Conservation (phyloP, 768 basidiomycete genomes). For the Tremella yokohamensis region DNA sequence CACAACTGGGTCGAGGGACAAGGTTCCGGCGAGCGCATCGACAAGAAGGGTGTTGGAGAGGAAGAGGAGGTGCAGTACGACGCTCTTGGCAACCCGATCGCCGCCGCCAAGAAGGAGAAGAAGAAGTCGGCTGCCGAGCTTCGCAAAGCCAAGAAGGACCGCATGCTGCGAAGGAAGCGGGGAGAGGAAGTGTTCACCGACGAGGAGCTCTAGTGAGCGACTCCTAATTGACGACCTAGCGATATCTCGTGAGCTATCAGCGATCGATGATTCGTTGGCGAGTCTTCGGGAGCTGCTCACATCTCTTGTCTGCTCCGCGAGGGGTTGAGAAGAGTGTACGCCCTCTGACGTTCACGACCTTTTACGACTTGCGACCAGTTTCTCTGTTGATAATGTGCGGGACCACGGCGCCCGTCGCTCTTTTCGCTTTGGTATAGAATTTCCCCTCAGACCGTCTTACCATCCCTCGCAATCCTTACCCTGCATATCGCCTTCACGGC, state of each 20-base stretch:
- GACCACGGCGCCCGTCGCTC: no score
- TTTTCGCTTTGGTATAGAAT: no score
- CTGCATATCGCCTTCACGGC: no score
- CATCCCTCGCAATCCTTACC: no score
- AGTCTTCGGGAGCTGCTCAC: no score
- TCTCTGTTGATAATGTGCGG: no score
- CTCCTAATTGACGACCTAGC: neutral
- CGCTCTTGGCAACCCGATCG: conserved; percentile 82
- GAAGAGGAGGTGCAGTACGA: conserved; percentile 90
- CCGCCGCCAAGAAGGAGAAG: conserved; percentile 68
- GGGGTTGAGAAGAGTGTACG: no score
- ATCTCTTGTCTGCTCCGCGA: no score
- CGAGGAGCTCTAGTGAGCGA: conserved; percentile 47
- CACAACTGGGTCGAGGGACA: conserved; percentile 89
- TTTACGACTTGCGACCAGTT: no score
- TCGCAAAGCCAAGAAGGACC: conserved; percentile 95
- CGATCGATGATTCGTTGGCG: neutral
- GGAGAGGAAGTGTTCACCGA: conserved; percentile 63
- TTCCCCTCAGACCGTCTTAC: no score
- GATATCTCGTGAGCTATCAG: conserved; percentile 3
- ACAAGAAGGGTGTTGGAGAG: conserved; percentile 70
- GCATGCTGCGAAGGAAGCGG: conserved; percentile 59
- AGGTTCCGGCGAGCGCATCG: conserved; percentile 88
- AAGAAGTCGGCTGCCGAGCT: conserved; percentile 77
- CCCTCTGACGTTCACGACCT: no score